Conservation (phyloP, 805 yeast genomes). For the Cyberlindnera maclurae region DNA sequence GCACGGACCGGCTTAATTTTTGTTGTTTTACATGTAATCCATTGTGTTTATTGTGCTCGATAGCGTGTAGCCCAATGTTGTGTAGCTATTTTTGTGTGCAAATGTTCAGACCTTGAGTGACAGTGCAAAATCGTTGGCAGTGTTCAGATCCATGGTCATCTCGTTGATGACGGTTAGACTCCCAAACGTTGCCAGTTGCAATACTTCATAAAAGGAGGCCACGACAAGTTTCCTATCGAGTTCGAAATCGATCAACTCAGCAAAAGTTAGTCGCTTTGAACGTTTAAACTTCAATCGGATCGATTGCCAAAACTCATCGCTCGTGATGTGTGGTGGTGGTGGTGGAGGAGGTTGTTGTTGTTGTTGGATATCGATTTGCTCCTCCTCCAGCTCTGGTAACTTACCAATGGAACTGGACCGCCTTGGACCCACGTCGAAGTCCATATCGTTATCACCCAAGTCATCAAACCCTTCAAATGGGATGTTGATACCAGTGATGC, state of each 20-base stretch:
- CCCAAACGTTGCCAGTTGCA: conserved; percentile 21
- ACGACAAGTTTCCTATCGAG: conserved; percentile 13
- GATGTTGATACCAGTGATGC: conserved; percentile 16
- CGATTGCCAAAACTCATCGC: conserved; percentile 13
- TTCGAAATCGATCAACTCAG: conserved; percentile 10
- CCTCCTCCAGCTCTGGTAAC: conserved; percentile 12
- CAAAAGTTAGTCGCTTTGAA: conserved; percentile 7
- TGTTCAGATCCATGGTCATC: conserved; percentile 10
- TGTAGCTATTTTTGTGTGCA: too few relatives aligned
- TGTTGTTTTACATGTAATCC: too few relatives aligned
- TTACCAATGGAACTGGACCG: conserved; percentile 14
- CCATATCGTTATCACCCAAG: conserved; percentile 5
- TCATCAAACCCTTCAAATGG: conserved; percentile 8
- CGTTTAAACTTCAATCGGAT: conserved; percentile 16
- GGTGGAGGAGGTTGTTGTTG: not conserved
- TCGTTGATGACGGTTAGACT: conserved; percentile 2
- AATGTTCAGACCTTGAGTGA: not conserved
- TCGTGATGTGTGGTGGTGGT: too few relatives aligned
- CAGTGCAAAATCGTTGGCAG: not conserved
- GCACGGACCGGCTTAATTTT: conserved; percentile 3
- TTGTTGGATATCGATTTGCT: too few relatives aligned
- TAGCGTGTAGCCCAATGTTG: too few relatives aligned
- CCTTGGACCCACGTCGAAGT: conserved; percentile 6
- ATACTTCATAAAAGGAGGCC: conserved; percentile 22
- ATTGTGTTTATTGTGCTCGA: too few relatives aligned